Evolutionary conservation across 2,329 filamentous ascomycete genomes (phyloP).

Genomic region (Helotiales sp.): DNA sequence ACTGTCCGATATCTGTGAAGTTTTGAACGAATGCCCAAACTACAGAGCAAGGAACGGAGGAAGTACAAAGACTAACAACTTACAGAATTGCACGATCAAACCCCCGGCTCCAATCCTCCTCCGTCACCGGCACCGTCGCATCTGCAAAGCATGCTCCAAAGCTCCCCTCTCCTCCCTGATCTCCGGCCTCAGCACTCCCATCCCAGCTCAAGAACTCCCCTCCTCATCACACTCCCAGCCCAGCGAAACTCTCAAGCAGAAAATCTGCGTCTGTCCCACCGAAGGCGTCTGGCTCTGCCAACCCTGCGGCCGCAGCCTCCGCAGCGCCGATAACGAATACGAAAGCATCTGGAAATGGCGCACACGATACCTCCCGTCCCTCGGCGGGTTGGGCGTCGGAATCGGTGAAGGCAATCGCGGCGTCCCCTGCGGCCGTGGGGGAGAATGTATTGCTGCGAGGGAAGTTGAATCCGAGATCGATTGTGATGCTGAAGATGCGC

Average conservation of each 20-base stretch:
- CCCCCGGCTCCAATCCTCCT: slow-evolving; percentile 71
- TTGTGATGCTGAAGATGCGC: slow-evolving; percentile 77
- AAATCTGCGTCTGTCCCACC: slow-evolving; percentile 46
- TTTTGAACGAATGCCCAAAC: slow-evolving; percentile 1
- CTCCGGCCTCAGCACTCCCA: slow-evolving; percentile 29
- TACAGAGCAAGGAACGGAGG: not conserved
- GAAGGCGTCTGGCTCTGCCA: slow-evolving; percentile 82
- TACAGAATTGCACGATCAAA: slow-evolving; percentile 88
- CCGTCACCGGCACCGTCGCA: slow-evolving; percentile 76
- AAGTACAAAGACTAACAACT: not conserved
- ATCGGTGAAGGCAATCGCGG: slow-evolving; percentile 88
- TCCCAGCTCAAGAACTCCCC: slow-evolving; percentile 43
- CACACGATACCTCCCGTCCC: slow-evolving; percentile 79
- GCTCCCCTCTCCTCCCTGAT: slow-evolving; percentile 66
- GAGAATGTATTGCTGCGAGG: slow-evolving; percentile 74
- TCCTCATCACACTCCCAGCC: not conserved
- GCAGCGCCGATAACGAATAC: slow-evolving; percentile 63
- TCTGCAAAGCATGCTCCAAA: slow-evolving; percentile 77
- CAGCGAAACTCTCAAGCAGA: slow-evolving; percentile 43
- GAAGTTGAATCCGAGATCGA: slow-evolving; percentile 85
- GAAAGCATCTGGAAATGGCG: slow-evolving; percentile 85
- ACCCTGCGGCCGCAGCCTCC: slow-evolving; percentile 76
- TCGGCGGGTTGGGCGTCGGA: slow-evolving; percentile 81
- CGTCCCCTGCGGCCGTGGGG: slow-evolving; percentile 82
- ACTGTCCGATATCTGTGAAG: slow-evolving; percentile 55